These are phyloP conservation scores for Coemansia sp. DNA, from an alignment of 192 early-diverging fungal species.

Conservation along the genomic window DNA sequence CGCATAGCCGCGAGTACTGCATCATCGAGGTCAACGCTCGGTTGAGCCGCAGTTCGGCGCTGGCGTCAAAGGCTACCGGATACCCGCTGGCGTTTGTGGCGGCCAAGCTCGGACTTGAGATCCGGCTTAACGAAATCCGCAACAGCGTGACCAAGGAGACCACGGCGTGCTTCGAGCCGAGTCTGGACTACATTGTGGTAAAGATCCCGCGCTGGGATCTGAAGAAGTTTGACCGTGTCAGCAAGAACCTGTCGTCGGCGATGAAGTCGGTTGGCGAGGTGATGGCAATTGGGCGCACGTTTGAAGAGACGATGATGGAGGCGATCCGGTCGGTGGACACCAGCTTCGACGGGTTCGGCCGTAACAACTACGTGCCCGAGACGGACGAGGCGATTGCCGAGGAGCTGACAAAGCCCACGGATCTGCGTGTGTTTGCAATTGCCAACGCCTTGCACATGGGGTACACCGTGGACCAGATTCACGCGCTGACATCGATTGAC, in stretches of 20 bases:
- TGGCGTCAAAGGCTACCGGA: conserved; percentile 97
- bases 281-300: conserved; percentile 96
- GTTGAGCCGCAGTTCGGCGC: conserved; percentile 85
- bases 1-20: conserved; percentile 90
- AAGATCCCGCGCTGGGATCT: conserved; percentile 92
- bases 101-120: conserved; percentile 92
- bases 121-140: conserved; percentile 88
- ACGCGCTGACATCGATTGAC: conserved; percentile 90
- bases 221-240: conserved; percentile 93
- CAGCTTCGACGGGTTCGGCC: conserved; percentile 79
- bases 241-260: conserved; percentile 81
- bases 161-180: conserved; percentile 96
- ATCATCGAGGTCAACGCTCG: conserved; percentile 99
- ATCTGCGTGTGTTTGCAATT: conserved; percentile 94
- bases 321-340: conserved; percentile 90
- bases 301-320: conserved; percentile 98
- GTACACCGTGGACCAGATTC: conserved; percentile 90
- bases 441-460: conserved; percentile 92
- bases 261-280: conserved; percentile 99
- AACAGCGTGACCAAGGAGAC: conserved; percentile 96
- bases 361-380: conserved; percentile 64
- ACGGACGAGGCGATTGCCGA: conserved; percentile 76
- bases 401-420: conserved; percentile 86
- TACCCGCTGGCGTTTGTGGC: conserved; percentile 98
- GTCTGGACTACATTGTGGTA: conserved; percentile 86